Percentiles rank a stretch among this genome's conserved stretches.
Evolutionary conservation across 2,329 filamentous ascomycete genomes (phyloP).

Genomic region (Verticillium tricorpus): DNA sequence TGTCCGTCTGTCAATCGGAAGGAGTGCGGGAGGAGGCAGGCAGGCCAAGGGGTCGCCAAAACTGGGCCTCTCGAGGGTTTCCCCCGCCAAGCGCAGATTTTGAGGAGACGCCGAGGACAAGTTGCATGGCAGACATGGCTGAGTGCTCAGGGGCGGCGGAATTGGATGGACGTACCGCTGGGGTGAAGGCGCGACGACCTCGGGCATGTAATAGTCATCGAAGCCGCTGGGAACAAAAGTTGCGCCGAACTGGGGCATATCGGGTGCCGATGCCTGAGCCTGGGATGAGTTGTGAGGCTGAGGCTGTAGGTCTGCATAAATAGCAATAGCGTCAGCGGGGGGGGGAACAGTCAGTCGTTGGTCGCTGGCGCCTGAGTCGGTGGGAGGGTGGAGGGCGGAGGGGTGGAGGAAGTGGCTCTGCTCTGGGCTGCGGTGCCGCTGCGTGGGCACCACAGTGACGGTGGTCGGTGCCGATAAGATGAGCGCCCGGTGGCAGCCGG

Average conservation of each 20-base stretch:
- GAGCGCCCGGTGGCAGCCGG: background rate
- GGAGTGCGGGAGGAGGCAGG: background rate
- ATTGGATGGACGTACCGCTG: slow-evolving; percentile 40
- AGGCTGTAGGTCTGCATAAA: slow-evolving; percentile 3
- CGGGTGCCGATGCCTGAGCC: slow-evolving; percentile 13
- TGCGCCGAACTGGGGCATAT: slow-evolving; percentile 46
- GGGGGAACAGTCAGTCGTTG: background rate
- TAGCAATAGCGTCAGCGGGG: background rate
- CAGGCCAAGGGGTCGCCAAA: background rate
- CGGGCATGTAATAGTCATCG: slow-evolving; percentile 58
- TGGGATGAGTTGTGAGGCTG: slow-evolving; percentile 1
- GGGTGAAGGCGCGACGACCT: slow-evolving; percentile 53
- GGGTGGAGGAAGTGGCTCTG: background rate
- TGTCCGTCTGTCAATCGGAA: background rate
- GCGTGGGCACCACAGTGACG: background rate
- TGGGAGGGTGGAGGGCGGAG: background rate
- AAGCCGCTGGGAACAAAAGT: slow-evolving; percentile 55
- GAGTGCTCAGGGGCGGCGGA: slow-evolving; percentile 1
- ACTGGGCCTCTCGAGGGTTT: background rate
- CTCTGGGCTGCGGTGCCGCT: background rate
- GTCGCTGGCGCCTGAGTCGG: background rate
- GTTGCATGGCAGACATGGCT: slow-evolving; percentile 5
- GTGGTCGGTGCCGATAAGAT: background rate
- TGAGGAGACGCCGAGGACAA: slow-evolving; percentile 1
- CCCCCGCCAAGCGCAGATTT: background rate